These are phyloP conservation scores for Beauveria bassiana DNA, from an alignment of 2,329 filamentous ascomycete species.

Conservation along the genomic window DNA sequence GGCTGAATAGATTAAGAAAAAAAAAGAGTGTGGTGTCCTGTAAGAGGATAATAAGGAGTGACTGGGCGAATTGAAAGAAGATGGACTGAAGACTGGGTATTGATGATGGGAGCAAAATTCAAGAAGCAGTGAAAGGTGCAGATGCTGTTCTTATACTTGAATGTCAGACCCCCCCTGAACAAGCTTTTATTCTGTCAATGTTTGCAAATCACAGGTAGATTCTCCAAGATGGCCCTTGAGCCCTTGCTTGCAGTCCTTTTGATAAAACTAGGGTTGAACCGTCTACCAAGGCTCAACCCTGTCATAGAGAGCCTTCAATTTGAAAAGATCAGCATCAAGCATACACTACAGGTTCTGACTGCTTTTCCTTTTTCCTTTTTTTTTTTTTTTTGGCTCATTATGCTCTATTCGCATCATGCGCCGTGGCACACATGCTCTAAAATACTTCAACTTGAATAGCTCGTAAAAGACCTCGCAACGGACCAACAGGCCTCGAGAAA, in stretches of 20 bases:
- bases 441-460: no score
- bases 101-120: neutral
- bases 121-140: neutral
- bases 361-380: no score
- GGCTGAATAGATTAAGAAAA: neutral
- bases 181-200: neutral
- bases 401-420: no score
- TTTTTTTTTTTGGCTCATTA: no score
- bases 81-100: neutral
- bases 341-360: neutral
- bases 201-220: neutral
- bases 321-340: neutral
- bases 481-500: no score
- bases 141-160: conserved; percentile 5
- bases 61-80: neutral
- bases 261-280: neutral
- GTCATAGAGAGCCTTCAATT: neutral
- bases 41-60: conserved; percentile 11
- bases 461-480: no score
- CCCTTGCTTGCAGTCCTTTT: neutral
- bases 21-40: conserved; percentile 7
- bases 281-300: neutral
- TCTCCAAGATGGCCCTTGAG: neutral
- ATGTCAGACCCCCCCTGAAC: neutral
- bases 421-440: no score